Evolutionary conservation across 192 early-diverging fungal species (phyloP), one percentile per base, ranked within the genome.

Genomic region (Spizellomyces sp.): DNA sequence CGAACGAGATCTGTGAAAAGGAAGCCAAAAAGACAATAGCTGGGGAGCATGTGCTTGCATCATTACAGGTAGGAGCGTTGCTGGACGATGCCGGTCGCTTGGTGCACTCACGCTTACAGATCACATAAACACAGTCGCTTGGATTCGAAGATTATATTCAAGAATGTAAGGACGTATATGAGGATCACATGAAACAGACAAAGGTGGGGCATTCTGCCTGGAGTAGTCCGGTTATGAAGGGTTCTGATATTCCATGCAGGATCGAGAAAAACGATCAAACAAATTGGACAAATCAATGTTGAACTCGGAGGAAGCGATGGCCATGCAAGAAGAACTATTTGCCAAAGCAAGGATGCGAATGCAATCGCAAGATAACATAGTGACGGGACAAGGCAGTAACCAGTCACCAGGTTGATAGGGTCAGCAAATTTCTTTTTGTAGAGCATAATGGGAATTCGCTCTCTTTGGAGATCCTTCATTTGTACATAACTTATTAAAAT

Each of bases 21-120:
- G 96, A 96, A 66, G 80, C 88, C 5, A 95, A 95, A 75, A 99
- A 97, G 84, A 98, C 97, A 8, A 99, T 99, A 70, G 90, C 94
- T 0, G 95, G 95, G 9, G 97, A 99, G 67, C 97, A 99, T 74
- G 93, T 99, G 8, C 81, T 99, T 22, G 68, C 86, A 2, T 93
- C 97, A 7, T 82, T 99, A 54, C 87, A 93, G 77, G 90, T 91
- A 19, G 41, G 46, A n/a, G 9, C 22, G 10, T 58, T 56, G 0
- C 9, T 36, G 22, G 21, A n/a, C 5, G 6, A 17, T 22, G n/a
- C 19, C 21, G 4, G 4, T 17, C 6, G 48, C 17, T 48, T 42
- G n/a, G 62, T 4, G 9, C 36, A 62, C 9, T 58, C 59, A 10
- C 15, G 19, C 67, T 22, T 60, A 42, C 56, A 45, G 9, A 46